Conservation (phyloP, 768 basidiomycete species). For the Podaxis mareebaensis region DNA sequence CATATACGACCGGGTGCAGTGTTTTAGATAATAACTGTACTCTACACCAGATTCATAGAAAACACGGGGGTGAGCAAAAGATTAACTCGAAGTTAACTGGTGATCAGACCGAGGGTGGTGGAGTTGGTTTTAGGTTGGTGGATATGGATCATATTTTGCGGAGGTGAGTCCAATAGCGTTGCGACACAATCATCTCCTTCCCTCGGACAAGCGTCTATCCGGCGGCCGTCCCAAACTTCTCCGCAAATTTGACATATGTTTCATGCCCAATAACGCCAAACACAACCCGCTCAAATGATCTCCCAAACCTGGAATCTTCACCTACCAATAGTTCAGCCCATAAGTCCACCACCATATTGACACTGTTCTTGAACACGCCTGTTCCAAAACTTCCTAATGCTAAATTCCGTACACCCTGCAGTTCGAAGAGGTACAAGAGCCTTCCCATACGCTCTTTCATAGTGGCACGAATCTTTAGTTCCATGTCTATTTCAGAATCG, state of each 20-base stretch:
- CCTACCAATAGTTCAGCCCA: slow-evolving; percentile 62
- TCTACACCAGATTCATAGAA: background rate
- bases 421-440: slow-evolving; percentile 62
- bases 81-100: background rate
- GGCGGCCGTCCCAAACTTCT: slow-evolving; percentile 18
- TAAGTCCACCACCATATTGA: slow-evolving; percentile 54
- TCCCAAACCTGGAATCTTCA: slow-evolving; percentile 49
- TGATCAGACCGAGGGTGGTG: background rate
- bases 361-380: slow-evolving; percentile 67
- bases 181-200: background rate
- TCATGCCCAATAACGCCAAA: slow-evolving; percentile 52
- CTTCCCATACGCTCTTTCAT: slow-evolving; percentile 77
- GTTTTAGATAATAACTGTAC: background rate
- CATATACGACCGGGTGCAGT: background rate
- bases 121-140: background rate
- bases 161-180: background rate
- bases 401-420: slow-evolving; percentile 52
- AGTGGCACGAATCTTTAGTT: slow-evolving; percentile 29
- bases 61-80: background rate
- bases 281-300: slow-evolving; percentile 60
- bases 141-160: background rate
- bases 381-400: slow-evolving; percentile 80
- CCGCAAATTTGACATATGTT: slow-evolving; percentile 26
- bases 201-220: background rate
- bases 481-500: slow-evolving; percentile 18